Evolutionary conservation across 2,329 filamentous ascomycete genomes (phyloP), one percentile per base, ranked within the genome.

Genomic region (Sarocladiaceae sp.): DNA sequence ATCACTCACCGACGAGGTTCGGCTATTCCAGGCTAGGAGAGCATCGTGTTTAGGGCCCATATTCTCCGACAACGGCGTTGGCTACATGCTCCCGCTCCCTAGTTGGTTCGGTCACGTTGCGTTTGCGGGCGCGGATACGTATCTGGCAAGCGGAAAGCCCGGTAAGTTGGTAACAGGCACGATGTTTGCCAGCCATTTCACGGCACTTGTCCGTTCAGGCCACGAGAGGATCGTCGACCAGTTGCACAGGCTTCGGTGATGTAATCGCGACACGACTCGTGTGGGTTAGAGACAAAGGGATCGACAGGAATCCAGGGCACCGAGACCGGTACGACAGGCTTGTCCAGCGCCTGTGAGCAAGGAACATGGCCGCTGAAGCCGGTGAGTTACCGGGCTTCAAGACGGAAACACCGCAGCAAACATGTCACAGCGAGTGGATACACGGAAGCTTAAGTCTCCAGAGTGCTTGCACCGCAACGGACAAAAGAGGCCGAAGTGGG

Each of bases 51-150:
- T 5, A 17, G 37, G 23, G 22, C 23, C n/a, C 3, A n/a, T 25
- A 44, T 44, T 44, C 40, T 44, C 40, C 40, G 40, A 44, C 40
- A 44, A 44, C 40, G 37, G 37, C n/a, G 11, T n/a, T 23, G 17
- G 20, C 18, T 22, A 44, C 40, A 22, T 40, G 20, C n/a, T 40
- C 33, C 33, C 33, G 33, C 33, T 36, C 15, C 33, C 18, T 8
- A 36, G 33, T 17, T 40, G 37, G 8, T 22, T 40, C 17, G 17
- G 37, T 23, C 23, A 5, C 18, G 33, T n/a, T 22, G 37, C 10
- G 13, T n/a, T 26, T 44, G 40, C 40, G 23, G 40, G 22, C 17
- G 40, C 40, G 40, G 40, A 6, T 15, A 23, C 40, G 23, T 26
- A 15, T 44, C 12, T n/a, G 11, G 37, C 40, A 23, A 44, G 40